Conservation (phyloP, 1,284 basidiomycete genomes). For the Austroboletus niveus region DNA sequence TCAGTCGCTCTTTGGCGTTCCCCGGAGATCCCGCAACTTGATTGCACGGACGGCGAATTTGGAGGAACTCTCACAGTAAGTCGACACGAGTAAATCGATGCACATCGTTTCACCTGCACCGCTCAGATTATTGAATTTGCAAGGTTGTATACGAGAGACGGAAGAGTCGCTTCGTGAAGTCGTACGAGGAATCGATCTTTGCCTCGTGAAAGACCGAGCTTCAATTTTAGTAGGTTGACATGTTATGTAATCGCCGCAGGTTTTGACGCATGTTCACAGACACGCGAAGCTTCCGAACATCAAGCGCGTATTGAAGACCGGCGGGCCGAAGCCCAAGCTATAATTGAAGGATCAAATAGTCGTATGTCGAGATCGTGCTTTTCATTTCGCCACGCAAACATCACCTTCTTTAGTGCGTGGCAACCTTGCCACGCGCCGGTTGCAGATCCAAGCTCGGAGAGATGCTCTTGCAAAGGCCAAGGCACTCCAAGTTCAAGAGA, state of each 20-base stretch:
- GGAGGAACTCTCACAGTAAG: slow-evolving; percentile 71
- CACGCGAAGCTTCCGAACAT: slow-evolving; percentile 61
- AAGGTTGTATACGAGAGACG: slow-evolving; percentile 68
- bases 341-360: slow-evolving; percentile 42
- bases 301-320: slow-evolving; percentile 52
- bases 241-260: slow-evolving; percentile 27
- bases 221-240: slow-evolving; percentile 40
- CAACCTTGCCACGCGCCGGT: slow-evolving; percentile 38
- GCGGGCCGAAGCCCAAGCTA: slow-evolving; percentile 36
- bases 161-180: slow-evolving; percentile 56
- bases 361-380: slow-evolving; percentile 40
- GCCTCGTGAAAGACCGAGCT: slow-evolving; percentile 44
- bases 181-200: slow-evolving; percentile 51
- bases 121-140: slow-evolving; percentile 65
- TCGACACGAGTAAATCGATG: slow-evolving; percentile 13
- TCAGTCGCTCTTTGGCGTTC: slow-evolving; percentile 11
- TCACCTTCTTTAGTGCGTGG: slow-evolving; percentile 39
- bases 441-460: slow-evolving; percentile 47
- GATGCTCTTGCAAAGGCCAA: slow-evolving; percentile 48
- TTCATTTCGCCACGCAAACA: slow-evolving; percentile 14
- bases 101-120: not conserved
- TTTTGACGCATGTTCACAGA: slow-evolving; percentile 38
- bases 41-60: slow-evolving; percentile 49
- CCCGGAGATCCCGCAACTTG: slow-evolving; percentile 27
- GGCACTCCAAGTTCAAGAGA: slow-evolving; percentile 40